A percentile compares a stretch with the other conserved stretches of the same genome.
phyloP scores from a whole-genome alignment of 495 filamentous ascomycete genomes.

The Neurospora tetrasperma region DNA sequence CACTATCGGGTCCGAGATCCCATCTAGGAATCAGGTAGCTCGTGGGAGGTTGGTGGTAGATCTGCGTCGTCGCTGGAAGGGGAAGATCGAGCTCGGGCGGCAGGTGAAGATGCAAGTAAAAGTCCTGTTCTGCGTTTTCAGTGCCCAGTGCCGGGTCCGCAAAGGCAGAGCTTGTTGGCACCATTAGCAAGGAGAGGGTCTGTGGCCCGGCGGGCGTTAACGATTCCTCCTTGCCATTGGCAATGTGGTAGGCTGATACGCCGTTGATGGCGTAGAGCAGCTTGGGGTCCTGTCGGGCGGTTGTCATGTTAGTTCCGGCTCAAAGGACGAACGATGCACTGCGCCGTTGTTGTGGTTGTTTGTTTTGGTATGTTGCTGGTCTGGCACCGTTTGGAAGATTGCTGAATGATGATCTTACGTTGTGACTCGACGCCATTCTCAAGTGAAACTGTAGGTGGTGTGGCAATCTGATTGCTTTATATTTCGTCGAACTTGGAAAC shows the following conservation, averaged over 20 bases:
- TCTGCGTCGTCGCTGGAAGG: conserved; percentile 84
- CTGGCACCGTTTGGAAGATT: not conserved
- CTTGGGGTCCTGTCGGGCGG: conserved; percentile 50
- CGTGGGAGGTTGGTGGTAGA: conserved; percentile 81
- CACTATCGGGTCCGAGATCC: conserved; percentile 78
- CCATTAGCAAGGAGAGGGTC: conserved; percentile 86
- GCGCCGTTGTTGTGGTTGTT: not conserved
- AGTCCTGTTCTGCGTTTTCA: conserved; percentile 70
- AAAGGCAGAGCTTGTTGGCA: conserved; percentile 68
- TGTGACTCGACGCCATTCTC: conserved; percentile 39
- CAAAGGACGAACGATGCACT: not conserved
- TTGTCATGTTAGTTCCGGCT: not conserved
- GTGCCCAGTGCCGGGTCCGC: conserved; percentile 49
- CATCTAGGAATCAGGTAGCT: conserved; percentile 89
- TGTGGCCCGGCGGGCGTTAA: conserved; percentile 80
- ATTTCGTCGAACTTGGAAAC: not conserved
- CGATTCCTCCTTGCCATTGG: conserved; percentile 71
- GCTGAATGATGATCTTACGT: conserved; percentile 27
- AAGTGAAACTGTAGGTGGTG: not conserved
- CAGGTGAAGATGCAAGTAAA: conserved; percentile 87
- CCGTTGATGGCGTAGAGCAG: conserved; percentile 76
- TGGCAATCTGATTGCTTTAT: not conserved
- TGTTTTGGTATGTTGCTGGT: not conserved
- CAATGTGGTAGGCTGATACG: conserved; percentile 78
- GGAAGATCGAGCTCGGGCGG: conserved; percentile 90